Base-by-base conservation (phyloP, 257 asterid genomes). In the Lithospermum erythrorhizon region DNA sequence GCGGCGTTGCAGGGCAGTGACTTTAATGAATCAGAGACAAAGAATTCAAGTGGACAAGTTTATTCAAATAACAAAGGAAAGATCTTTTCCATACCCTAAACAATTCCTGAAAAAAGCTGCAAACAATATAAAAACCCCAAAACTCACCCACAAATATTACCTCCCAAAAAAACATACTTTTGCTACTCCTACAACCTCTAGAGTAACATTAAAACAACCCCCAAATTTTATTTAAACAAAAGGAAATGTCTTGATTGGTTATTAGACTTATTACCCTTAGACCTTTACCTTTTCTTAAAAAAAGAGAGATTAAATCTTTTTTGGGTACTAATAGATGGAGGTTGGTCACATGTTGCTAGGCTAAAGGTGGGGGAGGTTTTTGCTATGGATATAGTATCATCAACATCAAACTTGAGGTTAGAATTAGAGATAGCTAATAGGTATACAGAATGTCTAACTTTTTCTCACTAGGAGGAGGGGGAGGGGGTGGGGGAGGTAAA, bases 1-100 rank as follows among this genome's bases (percentile, higher is more conserved):
- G 95, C 97, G 95, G 97, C 97, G 94, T 84, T 82, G 84, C 87
- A 90, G 87, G 70, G 76, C 88, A 71, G 87, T 73, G 76, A 82
- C 75, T 80, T 87, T 83, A 90, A 80, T 85, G 91, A 81, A 69
- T 59, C 78, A 29, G 69, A 67, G 20, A 61, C 68, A 66, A 75
- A 66, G 55, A 69, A 76, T 64, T 69, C 58, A 76, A 75, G 66
- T 68, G 74, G 73, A 58, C 30, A 65, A 72, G 65, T 59, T 54
- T 21, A 52, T 9, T 35, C 45, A 35, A 35, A 35, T 6, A 18
- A 51, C 14, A 64, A 67, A 13, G 22, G 45, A 70, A 67, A 70
- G 59, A 67, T 41, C 65, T 59, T 65, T 59, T 59, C 53, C 65
- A 65, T 53, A 57, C 74, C 82, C 75, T 74, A 62, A 68, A 55